Conservation (phyloP, 129 eudicot species). For the Centella asiatica region DNA sequence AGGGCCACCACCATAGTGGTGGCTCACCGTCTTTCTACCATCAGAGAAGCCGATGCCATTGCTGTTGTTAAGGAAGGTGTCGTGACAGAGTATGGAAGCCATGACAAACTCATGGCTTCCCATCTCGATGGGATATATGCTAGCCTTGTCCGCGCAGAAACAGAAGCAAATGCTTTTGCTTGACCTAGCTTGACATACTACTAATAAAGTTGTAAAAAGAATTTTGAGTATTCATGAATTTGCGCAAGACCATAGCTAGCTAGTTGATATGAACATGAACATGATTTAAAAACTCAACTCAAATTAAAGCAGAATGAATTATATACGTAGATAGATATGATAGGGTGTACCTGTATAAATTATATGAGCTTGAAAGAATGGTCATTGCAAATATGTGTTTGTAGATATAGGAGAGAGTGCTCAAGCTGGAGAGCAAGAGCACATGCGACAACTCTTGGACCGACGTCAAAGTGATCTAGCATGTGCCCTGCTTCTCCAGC, state of each 20-base stretch:
- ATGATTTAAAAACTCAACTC: no score
- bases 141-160: conserved; percentile 56
- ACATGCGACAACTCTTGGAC: conserved; percentile 21
- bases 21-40: conserved; percentile 76
- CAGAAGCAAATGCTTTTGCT: conserved; percentile 68
- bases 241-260: no score
- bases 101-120: conserved; percentile 49
- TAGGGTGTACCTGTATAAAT: no score
- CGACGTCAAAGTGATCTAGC: conserved; percentile 21
- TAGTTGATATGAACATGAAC: no score
- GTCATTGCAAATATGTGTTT: background rate
- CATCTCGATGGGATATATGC: conserved; percentile 65
- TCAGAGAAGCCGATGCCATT: conserved; percentile 59
- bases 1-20: conserved; percentile 79
- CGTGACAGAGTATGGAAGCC: conserved; percentile 80
- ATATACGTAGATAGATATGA: no score
- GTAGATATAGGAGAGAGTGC: conserved; percentile 11
- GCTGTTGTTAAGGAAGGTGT: conserved; percentile 78
- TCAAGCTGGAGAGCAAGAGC: conserved; percentile 38
- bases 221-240: no score
- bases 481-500: conserved; percentile 87
- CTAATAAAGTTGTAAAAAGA: no score
- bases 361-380: background rate
- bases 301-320: no score
- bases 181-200: no score